These are phyloP conservation scores for Piper longum DNA, from an alignment of 164 flowering plant species.

Conservation along the genomic window DNA sequence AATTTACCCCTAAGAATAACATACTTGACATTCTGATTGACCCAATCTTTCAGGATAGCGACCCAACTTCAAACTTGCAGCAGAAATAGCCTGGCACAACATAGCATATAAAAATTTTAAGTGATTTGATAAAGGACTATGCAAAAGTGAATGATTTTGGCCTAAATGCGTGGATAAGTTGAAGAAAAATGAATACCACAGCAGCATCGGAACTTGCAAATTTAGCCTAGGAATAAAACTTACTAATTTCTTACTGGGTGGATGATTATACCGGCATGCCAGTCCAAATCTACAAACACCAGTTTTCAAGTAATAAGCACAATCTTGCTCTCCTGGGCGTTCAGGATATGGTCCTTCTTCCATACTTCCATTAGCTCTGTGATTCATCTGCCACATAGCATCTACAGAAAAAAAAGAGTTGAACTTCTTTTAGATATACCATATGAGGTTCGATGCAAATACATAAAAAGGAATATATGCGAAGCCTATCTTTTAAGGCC, in stretches of 20 bases:
- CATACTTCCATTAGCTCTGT: constrained; percentile 56
- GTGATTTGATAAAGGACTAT: too few species aligned
- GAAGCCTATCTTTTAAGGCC: too few species aligned
- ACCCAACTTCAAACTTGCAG: constrained; percentile 67
- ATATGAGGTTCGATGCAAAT: too few species aligned
- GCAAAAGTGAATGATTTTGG: too few species aligned
- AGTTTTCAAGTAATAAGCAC: constrained; percentile 84
- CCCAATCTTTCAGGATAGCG: constrained; percentile 92
- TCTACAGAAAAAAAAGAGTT: constrained; percentile 21
- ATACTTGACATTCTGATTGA: constrained; percentile 95
- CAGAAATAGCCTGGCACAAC: constrained; percentile 61
- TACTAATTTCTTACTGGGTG: constrained; percentile 85
- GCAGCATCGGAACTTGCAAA: background rate
- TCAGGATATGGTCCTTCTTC: constrained; percentile 74
- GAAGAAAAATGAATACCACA: too few species aligned
- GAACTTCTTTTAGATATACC: too few species aligned
- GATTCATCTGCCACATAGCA: constrained; percentile 69
- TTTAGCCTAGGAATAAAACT: background rate
- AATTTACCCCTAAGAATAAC: background rate
- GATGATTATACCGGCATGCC: constrained; percentile 89
- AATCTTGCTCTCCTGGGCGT: constrained; percentile 88
- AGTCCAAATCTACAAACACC: constrained; percentile 90
- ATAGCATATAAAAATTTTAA: background rate
- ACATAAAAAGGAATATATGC: too few species aligned
- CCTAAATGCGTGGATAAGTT: too few species aligned